A percentile compares a stretch with the other conserved stretches of the same genome.
Evolutionary conservation across 2,329 filamentous ascomycete species (phyloP).

Genomic region (Trichoderma breve): DNA sequence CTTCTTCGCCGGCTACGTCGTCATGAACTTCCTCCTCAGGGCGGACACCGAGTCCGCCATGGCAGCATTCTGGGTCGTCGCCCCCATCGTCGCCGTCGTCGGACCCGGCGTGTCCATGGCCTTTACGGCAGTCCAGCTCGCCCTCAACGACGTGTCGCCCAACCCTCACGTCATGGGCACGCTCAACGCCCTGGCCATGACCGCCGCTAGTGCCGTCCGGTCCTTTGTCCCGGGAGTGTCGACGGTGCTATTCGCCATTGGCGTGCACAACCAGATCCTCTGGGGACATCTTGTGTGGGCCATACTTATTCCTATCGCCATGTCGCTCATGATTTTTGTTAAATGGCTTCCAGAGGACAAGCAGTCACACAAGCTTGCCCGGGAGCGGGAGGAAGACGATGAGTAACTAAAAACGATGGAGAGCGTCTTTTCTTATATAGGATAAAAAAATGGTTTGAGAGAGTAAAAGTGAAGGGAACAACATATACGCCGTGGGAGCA

Average conservation of each 20-base stretch:
- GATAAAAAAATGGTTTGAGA: not conserved
- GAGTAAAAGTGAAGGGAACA: not conserved
- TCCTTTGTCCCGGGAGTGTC: slow-evolving; percentile 65
- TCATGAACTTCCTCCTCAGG: slow-evolving; percentile 49
- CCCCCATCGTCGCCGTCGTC: slow-evolving; percentile 43
- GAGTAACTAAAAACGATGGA: not conserved
- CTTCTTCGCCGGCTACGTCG: slow-evolving; percentile 59
- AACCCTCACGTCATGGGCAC: slow-evolving; percentile 63
- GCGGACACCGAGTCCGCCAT: slow-evolving; percentile 37
- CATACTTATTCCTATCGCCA: slow-evolving; percentile 34
- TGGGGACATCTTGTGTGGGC: slow-evolving; percentile 53
- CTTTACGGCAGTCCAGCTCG: slow-evolving; percentile 70
- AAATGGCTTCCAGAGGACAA: slow-evolving; percentile 32
- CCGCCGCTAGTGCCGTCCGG: slow-evolving; percentile 58
- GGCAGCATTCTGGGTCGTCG: slow-evolving; percentile 55
- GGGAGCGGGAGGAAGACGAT: not conserved
- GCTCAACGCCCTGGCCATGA: slow-evolving; percentile 63
- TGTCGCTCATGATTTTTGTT: slow-evolving; percentile 28
- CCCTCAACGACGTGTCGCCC: slow-evolving; percentile 71
- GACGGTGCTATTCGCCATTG: slow-evolving; percentile 65
- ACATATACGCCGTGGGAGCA: not conserved
- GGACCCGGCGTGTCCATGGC: slow-evolving; percentile 66
- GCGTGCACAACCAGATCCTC: slow-evolving; percentile 60
- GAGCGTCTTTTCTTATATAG: not conserved
- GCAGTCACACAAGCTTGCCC: slow-evolving; percentile 11